phyloP scores from a whole-genome alignment of 768 basidiomycete genomes.

The Peribolospora kevripleyi region DNA sequence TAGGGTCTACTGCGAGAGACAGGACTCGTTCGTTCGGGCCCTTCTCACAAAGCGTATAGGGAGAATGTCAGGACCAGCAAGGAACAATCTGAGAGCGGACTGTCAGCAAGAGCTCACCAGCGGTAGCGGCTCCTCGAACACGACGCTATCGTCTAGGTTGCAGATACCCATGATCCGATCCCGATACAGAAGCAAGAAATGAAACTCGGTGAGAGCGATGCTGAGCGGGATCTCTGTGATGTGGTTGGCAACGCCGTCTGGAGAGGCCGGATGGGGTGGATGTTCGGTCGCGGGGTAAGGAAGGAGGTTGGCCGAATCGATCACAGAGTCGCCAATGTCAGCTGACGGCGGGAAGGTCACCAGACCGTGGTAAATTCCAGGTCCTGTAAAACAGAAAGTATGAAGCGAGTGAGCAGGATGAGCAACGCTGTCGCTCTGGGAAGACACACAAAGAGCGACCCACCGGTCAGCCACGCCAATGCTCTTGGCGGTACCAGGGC shows the following conservation, averaged over 20 bases:
- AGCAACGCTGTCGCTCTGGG: neutral
- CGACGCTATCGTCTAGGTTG: slow-evolving; percentile 49
- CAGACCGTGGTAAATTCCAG: slow-evolving; percentile 66
- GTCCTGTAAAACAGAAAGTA: slow-evolving; percentile 26
- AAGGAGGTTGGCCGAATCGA: slow-evolving; percentile 51
- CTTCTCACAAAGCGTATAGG: neutral
- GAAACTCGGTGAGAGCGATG: slow-evolving; percentile 69
- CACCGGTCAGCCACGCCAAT: slow-evolving; percentile 82
- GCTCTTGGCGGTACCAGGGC: slow-evolving; percentile 37
- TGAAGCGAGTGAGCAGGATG: neutral
- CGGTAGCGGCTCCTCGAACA: slow-evolving; percentile 50
- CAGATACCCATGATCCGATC: slow-evolving; percentile 57
- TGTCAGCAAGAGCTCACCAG: neutral
- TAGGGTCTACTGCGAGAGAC: slow-evolving; percentile 58
- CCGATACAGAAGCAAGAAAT: slow-evolving; percentile 62
- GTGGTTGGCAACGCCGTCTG: slow-evolving; percentile 7
- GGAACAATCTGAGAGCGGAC: neutral
- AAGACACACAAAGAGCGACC: slow-evolving; percentile 10
- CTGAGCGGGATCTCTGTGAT: slow-evolving; percentile 36
- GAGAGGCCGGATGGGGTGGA: slow-evolving; percentile 17
- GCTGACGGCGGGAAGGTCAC: slow-evolving; percentile 34
- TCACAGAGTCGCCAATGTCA: slow-evolving; percentile 41
- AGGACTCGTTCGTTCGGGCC: slow-evolving; percentile 10
- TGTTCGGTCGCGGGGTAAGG: slow-evolving; percentile 34
- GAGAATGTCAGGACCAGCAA: neutral